These are phyloP conservation scores for Emergomyces pasteurianus DNA, from an alignment of 2,329 filamentous ascomycete genomes.

Conservation along the genomic window DNA sequence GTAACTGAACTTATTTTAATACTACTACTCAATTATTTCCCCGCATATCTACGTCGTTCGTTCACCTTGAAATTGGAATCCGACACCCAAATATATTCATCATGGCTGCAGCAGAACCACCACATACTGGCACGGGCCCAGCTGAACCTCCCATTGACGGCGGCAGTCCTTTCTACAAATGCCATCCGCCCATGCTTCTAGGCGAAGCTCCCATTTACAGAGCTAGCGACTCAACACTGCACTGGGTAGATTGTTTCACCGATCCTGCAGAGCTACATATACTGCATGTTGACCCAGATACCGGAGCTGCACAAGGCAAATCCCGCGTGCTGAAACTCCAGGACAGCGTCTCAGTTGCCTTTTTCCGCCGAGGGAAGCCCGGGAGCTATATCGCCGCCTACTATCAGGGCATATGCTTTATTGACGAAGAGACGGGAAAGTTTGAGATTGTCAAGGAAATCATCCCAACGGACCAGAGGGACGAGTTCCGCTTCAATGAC, in stretches of 20 bases:
- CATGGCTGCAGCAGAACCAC: background rate
- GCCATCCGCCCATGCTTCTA: slow-evolving; percentile 16
- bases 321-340: slow-evolving; percentile 19
- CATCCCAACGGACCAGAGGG: slow-evolving; percentile 20
- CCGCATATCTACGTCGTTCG: background rate
- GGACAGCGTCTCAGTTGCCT: slow-evolving; percentile 26
- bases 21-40: background rate
- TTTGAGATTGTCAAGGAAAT: slow-evolving; percentile 27
- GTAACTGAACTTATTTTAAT: background rate
- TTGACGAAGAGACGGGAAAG: slow-evolving; percentile 26
- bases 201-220: slow-evolving; percentile 23
- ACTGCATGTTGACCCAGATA: slow-evolving; percentile 21
- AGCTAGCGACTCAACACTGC: slow-evolving; percentile 20
- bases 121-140: slow-evolving; percentile 1
- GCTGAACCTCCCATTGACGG: slow-evolving; percentile 8
- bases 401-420: slow-evolving; percentile 26
- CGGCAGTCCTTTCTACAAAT: slow-evolving; percentile 12
- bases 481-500: slow-evolving; percentile 56
- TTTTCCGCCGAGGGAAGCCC: slow-evolving; percentile 22
- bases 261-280: slow-evolving; percentile 24
- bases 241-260: slow-evolving; percentile 23
- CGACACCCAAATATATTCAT: background rate
- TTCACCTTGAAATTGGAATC: background rate
- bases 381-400: slow-evolving; percentile 31
- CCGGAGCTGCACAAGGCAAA: slow-evolving; percentile 17